A percentile compares a stretch with the other conserved stretches of the same genome.
phyloP scores from a whole-genome alignment of 2,329 filamentous ascomycete species.

The Colletotrichum caudatum region DNA sequence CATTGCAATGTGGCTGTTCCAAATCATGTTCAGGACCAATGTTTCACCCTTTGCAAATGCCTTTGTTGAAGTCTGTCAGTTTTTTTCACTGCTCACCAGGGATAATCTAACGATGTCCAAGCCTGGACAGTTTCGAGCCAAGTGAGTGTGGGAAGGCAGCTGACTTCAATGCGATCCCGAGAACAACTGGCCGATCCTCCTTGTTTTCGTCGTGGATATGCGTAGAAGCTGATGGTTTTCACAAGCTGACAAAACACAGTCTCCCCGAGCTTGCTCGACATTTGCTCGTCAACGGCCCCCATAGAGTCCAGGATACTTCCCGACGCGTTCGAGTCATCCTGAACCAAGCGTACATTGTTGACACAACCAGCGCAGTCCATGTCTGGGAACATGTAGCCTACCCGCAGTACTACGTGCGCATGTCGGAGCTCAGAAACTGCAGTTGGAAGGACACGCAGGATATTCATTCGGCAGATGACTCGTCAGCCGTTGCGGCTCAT shows the following conservation, averaged over 20 bases:
- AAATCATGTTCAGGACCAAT: too few relatives aligned
- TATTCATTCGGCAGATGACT: slow-evolving; percentile 45
- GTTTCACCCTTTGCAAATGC: neutral
- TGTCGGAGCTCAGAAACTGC: slow-evolving; percentile 47
- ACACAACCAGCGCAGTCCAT: slow-evolving; percentile 53
- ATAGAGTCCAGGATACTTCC: slow-evolving; percentile 42
- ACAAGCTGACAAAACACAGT: slow-evolving; percentile 35
- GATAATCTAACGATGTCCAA: slow-evolving; percentile 21
- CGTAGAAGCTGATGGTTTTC: too few relatives aligned
- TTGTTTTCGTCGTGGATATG: neutral
- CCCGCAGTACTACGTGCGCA: slow-evolving; percentile 59
- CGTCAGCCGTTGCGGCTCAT: slow-evolving; percentile 43
- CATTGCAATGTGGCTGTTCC: neutral
- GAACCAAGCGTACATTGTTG: slow-evolving; percentile 51
- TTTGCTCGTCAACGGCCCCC: slow-evolving; percentile 47
- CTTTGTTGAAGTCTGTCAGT: too few relatives aligned
- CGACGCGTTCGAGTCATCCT: slow-evolving; percentile 52
- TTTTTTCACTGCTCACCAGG: neutral
- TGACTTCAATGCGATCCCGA: neutral
- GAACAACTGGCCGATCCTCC: neutral
- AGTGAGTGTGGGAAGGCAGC: slow-evolving; percentile 15
- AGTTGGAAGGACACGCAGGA: slow-evolving; percentile 46
- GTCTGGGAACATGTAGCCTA: slow-evolving; percentile 63
- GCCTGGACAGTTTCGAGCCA: slow-evolving; percentile 37
- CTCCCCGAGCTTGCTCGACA: slow-evolving; percentile 47